A percentile compares a stretch with the other conserved stretches of the same genome.
Conservation (phyloP, 73 alveolate genomes). For the Effrenium voratum region DNA sequence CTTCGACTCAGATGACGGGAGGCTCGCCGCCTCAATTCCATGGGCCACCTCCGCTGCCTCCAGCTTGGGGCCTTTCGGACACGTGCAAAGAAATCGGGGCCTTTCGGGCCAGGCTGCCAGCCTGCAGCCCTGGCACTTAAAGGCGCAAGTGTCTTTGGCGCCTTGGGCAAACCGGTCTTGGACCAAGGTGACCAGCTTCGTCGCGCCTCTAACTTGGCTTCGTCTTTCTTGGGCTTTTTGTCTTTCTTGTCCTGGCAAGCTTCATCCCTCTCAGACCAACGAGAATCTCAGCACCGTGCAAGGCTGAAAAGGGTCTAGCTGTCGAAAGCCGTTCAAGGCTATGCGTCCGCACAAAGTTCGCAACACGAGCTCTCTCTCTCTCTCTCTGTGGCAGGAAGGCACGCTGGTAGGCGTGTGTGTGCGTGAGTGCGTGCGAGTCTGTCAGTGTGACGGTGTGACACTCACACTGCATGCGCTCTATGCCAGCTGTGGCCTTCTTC, state of each 20-base stretch:
- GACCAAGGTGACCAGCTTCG: not conserved
- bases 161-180: not conserved
- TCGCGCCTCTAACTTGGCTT: conserved; percentile 67
- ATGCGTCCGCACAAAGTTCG: not conserved
- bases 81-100: no score
- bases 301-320: no score
- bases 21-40: not conserved
- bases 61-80: not conserved
- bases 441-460: no score
- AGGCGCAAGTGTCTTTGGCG: conserved; percentile 79
- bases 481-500: conserved; percentile 40
- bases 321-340: no score
- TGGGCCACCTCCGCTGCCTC: not conserved
- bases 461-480: not conserved
- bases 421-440: no score
- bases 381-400: not conserved
- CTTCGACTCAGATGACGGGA: conserved; percentile 76
- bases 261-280: no score
- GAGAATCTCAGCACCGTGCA: no score
- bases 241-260: conserved; percentile 58
- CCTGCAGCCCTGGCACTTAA: conserved; percentile 16
- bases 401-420: not conserved
- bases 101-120: no score
- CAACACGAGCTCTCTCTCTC: not conserved
- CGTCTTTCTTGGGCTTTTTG: conserved; percentile 40